Percentiles rank a stretch among this genome's conserved stretches.
Evolutionary conservation across 805 yeast species (phyloP).

Genomic region (Spathaspora arborariae): DNA sequence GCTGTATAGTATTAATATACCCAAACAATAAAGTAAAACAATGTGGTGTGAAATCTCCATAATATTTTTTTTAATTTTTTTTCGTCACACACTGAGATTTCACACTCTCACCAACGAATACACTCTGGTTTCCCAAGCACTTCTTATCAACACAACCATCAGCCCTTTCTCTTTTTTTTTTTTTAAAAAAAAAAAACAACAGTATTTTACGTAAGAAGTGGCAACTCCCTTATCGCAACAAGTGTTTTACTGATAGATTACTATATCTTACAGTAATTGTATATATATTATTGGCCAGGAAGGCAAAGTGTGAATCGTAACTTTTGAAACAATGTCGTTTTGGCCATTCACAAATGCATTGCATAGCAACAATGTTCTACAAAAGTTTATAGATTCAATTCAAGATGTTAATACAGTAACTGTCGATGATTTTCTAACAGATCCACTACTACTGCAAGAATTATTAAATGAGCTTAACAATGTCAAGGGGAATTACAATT

Average conservation of each 20-base stretch:
- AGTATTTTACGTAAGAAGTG: not conserved
- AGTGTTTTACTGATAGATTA: not conserved
- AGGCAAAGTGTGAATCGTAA: not conserved
- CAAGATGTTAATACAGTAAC: slow-evolving; percentile 28
- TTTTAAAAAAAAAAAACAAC: not conserved
- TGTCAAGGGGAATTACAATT: slow-evolving; percentile 32
- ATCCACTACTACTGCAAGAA: slow-evolving; percentile 33
- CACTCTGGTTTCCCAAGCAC: not conserved
- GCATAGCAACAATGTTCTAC: slow-evolving; percentile 35
- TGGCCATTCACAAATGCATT: slow-evolving; percentile 43
- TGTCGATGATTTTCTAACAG: slow-evolving; percentile 31
- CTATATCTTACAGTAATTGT: not conserved
- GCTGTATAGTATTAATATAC: not conserved
- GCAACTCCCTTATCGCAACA: not conserved
- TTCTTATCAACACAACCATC: not conserved
- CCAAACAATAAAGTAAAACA: not conserved
- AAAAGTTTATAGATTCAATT: slow-evolving; percentile 36
- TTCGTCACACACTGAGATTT: not conserved
- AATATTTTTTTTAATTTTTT: no score
- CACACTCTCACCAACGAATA: not conserved
- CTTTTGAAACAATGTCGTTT: slow-evolving; percentile 30
- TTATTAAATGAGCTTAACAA: slow-evolving; percentile 34
- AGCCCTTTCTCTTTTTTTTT: not conserved
- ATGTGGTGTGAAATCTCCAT: not conserved
- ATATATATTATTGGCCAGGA: not conserved